Evolutionary conservation across 2,329 filamentous ascomycete genomes (phyloP).

Genomic region (Aspergillus calidoustus): DNA sequence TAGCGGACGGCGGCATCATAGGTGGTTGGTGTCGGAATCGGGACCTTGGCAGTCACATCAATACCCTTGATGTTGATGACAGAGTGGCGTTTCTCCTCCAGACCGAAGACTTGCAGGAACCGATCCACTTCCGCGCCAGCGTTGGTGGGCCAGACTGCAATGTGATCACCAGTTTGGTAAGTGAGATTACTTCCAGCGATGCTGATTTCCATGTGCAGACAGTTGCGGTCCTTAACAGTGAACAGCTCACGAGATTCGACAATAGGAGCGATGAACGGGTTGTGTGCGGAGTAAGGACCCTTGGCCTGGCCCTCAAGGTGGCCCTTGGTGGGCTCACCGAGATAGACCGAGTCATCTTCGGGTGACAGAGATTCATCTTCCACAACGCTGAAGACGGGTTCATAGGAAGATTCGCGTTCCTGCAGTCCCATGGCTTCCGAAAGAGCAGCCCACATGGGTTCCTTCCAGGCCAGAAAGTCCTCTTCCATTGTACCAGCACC

Average conservation of each 20-base stretch:
- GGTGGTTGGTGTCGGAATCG: constrained; percentile 95
- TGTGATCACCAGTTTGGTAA: constrained; percentile 96
- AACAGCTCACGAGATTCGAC: constrained; percentile 90
- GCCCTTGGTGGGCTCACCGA: constrained; percentile 95
- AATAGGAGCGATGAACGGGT: constrained; percentile 95
- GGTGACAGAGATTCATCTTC: constrained; percentile 74
- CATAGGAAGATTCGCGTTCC: constrained; percentile 95
- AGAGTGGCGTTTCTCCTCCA: constrained; percentile 74
- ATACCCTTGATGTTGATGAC: constrained; percentile 90
- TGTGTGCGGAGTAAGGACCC: constrained; percentile 94
- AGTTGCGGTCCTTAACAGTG: constrained; percentile 86
- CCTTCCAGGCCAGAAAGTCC: constrained; percentile 98
- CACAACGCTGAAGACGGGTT: constrained; percentile 83
- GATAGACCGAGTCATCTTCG: constrained; percentile 81
- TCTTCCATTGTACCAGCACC: constrained; percentile 99
- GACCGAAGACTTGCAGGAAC: constrained; percentile 78
- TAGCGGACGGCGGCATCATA: constrained; percentile 93
- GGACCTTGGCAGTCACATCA: constrained; percentile 94
- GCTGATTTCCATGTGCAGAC: constrained; percentile 93
- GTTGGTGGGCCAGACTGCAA: constrained; percentile 97
- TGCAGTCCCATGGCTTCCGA: constrained; percentile 83
- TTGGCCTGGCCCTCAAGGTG: constrained; percentile 84
- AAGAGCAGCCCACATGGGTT: constrained; percentile 94
- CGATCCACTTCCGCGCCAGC: constrained; percentile 89
- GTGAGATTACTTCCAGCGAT: constrained; percentile 85